Base-by-base conservation (phyloP, 2,329 filamentous ascomycete species). In the Bretziella fagacearum region DNA sequence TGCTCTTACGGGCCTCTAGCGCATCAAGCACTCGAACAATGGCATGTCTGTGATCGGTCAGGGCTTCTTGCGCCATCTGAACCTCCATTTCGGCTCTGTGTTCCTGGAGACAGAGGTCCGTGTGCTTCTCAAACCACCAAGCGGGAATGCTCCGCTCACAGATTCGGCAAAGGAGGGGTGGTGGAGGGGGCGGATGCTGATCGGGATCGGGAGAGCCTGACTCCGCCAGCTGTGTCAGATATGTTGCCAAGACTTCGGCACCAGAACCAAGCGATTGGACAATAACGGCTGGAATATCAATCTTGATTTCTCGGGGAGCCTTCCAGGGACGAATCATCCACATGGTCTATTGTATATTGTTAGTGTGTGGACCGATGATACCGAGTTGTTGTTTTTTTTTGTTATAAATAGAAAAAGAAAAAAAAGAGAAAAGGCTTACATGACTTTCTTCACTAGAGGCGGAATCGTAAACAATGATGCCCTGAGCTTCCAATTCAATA, bases 121-220 rank as follows among this genome's bases (percentile, higher is more conserved):
- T 94, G 60, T 98, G 91, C 62, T 96, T 98, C 63, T 98, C 91
- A 56, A 98, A 98, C 93, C 91, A 98, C 91, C 91, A 98, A 0
- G 89, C 86, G 3, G 85, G 85, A 51, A 98, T 96, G 52, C 95
- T 85, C 46, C 91, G 84, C 60, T 98, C 91, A 61, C 91, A 98
- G 47, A 98, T 96, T 45, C 91, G 85, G 62, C 91, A 98, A 13
- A 98, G 73, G 3, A 96, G 81, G 0, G 86, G 84, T 8, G 78
- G 69, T 0, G 89, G 86, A 2, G 85, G 84, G 4, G 85, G 84
- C 7, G 85, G 79, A 59, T 87, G 79, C 56, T 80, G 77, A 43
- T 74, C 74, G 17, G 82, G 78, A 52, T 83, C 84, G 33, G 82
- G 81, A 23, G 79, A 70, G 43, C 83, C 84, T 33, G 79, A 77